phyloP scores from a whole-genome alignment of 257 asterid species.

The Jasminum sambac region DNA sequence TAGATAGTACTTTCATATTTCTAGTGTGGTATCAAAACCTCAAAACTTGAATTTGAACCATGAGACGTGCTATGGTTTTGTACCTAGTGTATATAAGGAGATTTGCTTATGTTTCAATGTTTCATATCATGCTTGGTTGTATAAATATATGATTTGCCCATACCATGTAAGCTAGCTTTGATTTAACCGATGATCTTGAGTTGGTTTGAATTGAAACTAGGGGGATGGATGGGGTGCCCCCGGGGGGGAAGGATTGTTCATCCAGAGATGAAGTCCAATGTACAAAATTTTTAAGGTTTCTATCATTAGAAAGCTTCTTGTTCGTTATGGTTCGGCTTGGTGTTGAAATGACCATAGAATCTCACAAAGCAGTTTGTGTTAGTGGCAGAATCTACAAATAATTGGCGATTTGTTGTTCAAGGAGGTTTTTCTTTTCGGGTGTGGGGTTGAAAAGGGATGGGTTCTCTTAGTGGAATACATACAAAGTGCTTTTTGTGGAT shows the following conservation, averaged over 20 bases:
- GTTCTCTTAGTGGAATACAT: no score
- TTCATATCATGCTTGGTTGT: neutral
- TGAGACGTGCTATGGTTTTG: neutral
- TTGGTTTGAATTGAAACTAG: neutral
- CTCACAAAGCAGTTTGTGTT: neutral
- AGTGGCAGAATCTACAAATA: neutral
- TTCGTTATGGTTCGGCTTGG: neutral
- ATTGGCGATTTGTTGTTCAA: no score
- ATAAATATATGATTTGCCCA: neutral
- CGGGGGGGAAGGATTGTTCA: neutral
- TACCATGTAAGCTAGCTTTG: neutral
- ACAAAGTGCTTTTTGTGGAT: neutral
- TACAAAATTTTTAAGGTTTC: neutral
- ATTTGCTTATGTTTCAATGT: neutral
- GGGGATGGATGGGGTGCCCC: neutral
- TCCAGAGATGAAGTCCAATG: neutral
- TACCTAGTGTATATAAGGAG: neutral
- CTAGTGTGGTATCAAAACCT: no score
- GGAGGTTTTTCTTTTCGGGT: no score
- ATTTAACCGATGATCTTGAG: neutral
- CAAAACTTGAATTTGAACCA: no score
- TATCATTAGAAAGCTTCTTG: neutral
- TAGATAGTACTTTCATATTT: no score
- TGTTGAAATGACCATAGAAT: neutral
- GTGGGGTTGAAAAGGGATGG: no score